These are phyloP conservation scores for Pseudonitzschia pungens DNA, from an alignment of 108 stramenopile species.

Conservation along the genomic window DNA sequence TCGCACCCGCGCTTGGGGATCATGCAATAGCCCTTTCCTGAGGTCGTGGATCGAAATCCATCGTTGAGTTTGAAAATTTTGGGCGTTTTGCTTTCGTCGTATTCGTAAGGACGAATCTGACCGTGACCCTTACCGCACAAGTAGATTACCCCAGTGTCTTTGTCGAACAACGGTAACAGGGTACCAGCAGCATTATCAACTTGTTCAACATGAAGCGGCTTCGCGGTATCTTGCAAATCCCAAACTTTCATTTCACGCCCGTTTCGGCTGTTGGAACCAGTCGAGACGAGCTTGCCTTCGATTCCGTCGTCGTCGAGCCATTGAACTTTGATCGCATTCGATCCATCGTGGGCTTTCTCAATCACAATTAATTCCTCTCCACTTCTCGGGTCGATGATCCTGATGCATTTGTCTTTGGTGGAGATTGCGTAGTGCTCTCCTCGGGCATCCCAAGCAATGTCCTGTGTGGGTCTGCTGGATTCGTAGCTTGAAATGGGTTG, in stretches of 20 bases:
- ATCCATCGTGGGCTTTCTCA: conserved; percentile 89
- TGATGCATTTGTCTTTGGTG: conserved; percentile 95
- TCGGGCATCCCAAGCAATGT: conserved; percentile 93
- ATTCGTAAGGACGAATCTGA: conserved; percentile 95
- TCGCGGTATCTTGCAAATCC: conserved; percentile 85
- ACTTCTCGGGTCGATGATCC: conserved; percentile 88
- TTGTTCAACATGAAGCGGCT: conserved; percentile 76
- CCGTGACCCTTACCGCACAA: conserved; percentile 99
- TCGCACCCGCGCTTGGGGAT: conserved; percentile 95
- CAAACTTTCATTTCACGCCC: conserved; percentile 98
- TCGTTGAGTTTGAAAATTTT: conserved; percentile 84
- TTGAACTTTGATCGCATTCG: conserved; percentile 87
- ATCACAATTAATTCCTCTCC: conserved; percentile 50
- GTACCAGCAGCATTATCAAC: conserved; percentile 98
- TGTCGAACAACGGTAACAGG: conserved; percentile 95
- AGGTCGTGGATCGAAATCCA: conserved; percentile 90
- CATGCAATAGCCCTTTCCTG: conserved; percentile 96
- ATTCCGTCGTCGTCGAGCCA: conserved; percentile 75
- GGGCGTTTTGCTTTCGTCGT: conserved; percentile 86
- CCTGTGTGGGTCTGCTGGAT: conserved; percentile 88
- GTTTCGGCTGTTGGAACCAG: conserved; percentile 89
- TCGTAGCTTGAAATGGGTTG: conserved; percentile 57
- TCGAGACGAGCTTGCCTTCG: conserved; percentile 85
- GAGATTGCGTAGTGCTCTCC: conserved; percentile 88
- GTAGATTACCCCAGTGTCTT: conserved; percentile 91